Evolutionary conservation across 805 yeast genomes (phyloP).

Genomic region (Starmerella kuoi): DNA sequence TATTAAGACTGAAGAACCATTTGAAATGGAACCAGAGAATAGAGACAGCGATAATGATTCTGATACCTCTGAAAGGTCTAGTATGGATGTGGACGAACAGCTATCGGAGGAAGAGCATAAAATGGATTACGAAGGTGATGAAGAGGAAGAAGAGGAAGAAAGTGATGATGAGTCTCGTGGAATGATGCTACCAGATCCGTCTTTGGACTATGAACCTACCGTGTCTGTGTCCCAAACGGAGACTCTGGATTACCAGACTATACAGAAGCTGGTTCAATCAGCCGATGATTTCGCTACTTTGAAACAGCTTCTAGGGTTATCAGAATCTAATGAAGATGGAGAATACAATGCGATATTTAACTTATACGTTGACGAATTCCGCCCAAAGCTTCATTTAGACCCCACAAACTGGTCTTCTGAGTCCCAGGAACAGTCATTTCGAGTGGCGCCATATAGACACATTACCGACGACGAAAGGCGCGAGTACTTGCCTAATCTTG

Average conservation of each 20-base stretch:
- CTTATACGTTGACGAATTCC: background rate
- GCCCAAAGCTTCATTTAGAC: background rate
- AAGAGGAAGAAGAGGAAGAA: background rate
- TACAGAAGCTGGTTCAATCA: slow-evolving; percentile 1
- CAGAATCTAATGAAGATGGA: background rate
- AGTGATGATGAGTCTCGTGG: background rate
- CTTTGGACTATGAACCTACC: background rate
- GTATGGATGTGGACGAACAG: background rate
- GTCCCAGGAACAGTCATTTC: slow-evolving; percentile 2
- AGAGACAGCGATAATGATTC: background rate
- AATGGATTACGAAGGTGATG: background rate
- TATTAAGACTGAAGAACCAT: background rate
- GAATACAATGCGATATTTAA: background rate
- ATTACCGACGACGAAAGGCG: slow-evolving; percentile 9
- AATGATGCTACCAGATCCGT: background rate
- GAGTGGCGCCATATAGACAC: slow-evolving; percentile 5
- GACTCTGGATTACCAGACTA: background rate
- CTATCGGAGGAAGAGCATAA: background rate
- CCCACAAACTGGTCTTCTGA: slow-evolving; percentile 6
- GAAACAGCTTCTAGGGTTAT: background rate
- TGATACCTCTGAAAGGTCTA: background rate
- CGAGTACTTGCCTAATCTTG: slow-evolving; percentile 4
- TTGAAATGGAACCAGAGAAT: background rate
- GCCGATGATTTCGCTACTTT: slow-evolving; percentile 3
- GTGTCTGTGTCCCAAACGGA: background rate